Base-by-base conservation (phyloP, 2,329 filamentous ascomycete species). In the Passalora sequoiae region DNA sequence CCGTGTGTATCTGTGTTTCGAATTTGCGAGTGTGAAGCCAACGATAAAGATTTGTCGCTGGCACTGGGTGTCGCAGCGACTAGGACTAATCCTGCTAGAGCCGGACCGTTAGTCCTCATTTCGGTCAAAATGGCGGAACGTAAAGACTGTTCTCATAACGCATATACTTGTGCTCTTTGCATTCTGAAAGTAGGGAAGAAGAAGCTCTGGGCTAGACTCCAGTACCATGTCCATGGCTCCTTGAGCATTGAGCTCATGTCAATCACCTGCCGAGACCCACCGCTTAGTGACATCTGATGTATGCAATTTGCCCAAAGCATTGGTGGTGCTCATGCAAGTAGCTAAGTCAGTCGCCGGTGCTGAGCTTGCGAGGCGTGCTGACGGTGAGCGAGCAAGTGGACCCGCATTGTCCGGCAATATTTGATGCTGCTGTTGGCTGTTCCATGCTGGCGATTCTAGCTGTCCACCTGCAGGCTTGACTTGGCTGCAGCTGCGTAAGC, bases 181-280 rank as follows among this genome's bases (percentile, higher is more conserved):
- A 16, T 13, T n/a, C 20, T 36, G 13, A 9, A 4, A 21, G 13
- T n/a, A 20, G 38, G 7, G 12, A 22, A 25, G 16, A 42, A 21
- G n/a, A 17, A 5, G 16, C 32, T 19, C n/a, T 10, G 33, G 29
- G 32, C 27, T 38, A 20, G 16, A 27, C 27, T 29, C 42, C 42
- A 28, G 42, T 21, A 28, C 42, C 42, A 40, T 30, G 42, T 44
- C 42, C 12, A 40, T 29, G 42, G 40, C 16, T 35, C 28, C 35
- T 39, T 28, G 16, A 19, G n/a, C 29, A 16, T 15, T 4, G 24
- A 24, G 21, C 29, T 12, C 25, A 44, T 39, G 28, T 33, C 35
- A 32, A 6, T 13, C 13, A 33, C 12, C 17, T 44, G 42, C 42
- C 42, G 42, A 22, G 36, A 39, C 25, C 28, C 35, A 29, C 29